Conservation (phyloP, 495 filamentous ascomycete genomes). For the Parachaetomium inaequale region DNA sequence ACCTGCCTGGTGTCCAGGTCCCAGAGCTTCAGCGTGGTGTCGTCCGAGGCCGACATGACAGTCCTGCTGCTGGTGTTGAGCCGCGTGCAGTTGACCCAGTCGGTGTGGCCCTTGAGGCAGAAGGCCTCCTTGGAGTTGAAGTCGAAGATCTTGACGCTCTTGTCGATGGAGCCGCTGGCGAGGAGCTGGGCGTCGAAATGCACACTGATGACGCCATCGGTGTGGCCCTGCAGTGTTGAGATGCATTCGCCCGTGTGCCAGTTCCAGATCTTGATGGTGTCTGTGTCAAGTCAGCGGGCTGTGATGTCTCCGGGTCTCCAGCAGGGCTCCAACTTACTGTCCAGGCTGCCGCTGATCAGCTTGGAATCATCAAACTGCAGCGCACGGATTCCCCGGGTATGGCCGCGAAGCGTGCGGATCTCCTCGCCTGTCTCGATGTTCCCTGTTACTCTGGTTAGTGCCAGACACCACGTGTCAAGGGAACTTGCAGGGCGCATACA, state of each 20-base stretch:
- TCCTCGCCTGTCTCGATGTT: conserved; percentile 84
- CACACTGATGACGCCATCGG: conserved; percentile 72
- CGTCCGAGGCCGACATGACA: conserved; percentile 88
- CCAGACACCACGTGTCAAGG: neutral
- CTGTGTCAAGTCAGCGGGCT: conserved; percentile 19
- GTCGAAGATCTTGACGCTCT: conserved; percentile 90
- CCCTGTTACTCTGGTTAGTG: conserved; percentile 35
- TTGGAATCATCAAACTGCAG: conserved; percentile 92
- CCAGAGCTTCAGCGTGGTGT: conserved; percentile 77
- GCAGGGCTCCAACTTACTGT: conserved; percentile 20
- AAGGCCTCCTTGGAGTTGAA: conserved; percentile 79
- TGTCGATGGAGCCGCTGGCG: conserved; percentile 83
- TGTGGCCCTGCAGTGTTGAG: conserved; percentile 73
- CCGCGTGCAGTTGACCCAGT: conserved; percentile 92
- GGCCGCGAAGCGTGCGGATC: conserved; percentile 75
- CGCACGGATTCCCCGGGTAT: conserved; percentile 75
- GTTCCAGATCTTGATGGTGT: conserved; percentile 87
- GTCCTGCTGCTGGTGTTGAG: conserved; percentile 78
- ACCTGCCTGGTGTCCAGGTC: conserved; percentile 70
- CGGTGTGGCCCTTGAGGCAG: conserved; percentile 74
- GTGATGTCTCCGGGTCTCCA: neutral
- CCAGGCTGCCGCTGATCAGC: conserved; percentile 36
- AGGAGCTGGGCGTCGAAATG: conserved; percentile 81
- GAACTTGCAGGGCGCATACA: conserved; percentile 44
- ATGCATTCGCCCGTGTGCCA: conserved; percentile 90